phyloP scores from a whole-genome alignment of 192 early-diverging fungal genomes.

The Rhizophagus sp. region DNA sequence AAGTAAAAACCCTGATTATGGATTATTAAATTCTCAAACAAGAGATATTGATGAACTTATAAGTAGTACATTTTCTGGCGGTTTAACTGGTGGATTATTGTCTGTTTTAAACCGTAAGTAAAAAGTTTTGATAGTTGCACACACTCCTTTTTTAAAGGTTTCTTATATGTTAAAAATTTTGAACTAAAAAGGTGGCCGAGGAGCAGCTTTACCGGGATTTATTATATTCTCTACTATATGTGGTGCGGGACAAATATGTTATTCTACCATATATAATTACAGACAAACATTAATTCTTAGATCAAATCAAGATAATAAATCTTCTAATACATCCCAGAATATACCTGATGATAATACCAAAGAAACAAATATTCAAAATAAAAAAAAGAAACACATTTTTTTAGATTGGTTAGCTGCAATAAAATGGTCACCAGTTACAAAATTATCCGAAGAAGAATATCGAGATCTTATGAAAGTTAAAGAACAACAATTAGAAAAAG shows the following conservation, averaged over 20 bases:
- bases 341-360: neutral
- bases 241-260: slow-evolving; percentile 14
- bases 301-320: neutral
- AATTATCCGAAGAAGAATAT: slow-evolving; percentile 15
- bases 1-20: slow-evolving; percentile 10
- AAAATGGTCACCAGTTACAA: slow-evolving; percentile 17
- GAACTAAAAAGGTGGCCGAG: neutral
- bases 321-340: neutral
- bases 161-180: neutral
- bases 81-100: slow-evolving; percentile 20
- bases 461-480: neutral
- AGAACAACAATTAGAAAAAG: neutral
- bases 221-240: slow-evolving; percentile 3
- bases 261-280: slow-evolving; percentile 6
- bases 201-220: neutral
- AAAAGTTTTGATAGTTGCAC: neutral
- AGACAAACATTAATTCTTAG: slow-evolving; percentile 17
- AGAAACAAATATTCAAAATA: neutral
- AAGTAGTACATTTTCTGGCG: slow-evolving; percentile 13
- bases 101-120: neutral
- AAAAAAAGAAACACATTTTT: neutral
- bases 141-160: neutral
- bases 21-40: neutral
- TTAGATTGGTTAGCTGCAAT: neutral
- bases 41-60: slow-evolving; percentile 13